A percentile compares a stretch with the other conserved stretches of the same genome.
These are phyloP conservation scores for Pythium folliculosum DNA, from an alignment of 352 stramenopile species.

Conservation along the genomic window DNA sequence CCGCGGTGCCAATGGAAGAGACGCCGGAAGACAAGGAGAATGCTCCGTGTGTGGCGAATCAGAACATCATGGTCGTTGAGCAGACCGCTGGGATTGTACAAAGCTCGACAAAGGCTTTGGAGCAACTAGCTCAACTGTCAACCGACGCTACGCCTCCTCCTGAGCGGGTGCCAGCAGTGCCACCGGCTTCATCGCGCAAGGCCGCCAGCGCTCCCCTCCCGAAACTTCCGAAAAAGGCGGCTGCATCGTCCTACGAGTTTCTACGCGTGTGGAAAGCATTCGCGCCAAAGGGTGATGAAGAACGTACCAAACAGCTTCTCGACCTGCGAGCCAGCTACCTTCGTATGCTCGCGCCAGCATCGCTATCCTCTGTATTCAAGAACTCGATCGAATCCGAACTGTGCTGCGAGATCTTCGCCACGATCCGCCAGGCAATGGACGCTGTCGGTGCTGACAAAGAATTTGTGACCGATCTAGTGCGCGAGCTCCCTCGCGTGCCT, in stretches of 20 bases:
- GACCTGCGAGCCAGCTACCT: conserved; percentile 56
- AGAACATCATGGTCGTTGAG: conserved; percentile 14
- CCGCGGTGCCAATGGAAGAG: background rate
- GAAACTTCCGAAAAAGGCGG: conserved; percentile 63
- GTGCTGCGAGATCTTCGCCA: conserved; percentile 57
- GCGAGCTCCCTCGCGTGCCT: conserved; percentile 47
- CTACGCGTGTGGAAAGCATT: conserved; percentile 77
- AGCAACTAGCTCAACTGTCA: background rate
- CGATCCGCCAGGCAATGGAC: conserved; percentile 34
- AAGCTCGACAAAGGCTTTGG: background rate
- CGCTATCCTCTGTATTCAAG: conserved; percentile 60
- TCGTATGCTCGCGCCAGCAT: conserved; percentile 35
- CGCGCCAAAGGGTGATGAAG: conserved; percentile 39
- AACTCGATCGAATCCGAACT: conserved; percentile 79
- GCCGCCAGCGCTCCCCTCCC: conserved; percentile 30
- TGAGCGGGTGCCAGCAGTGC: background rate
- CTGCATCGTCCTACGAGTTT: conserved; percentile 81
- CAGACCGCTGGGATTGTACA: background rate
- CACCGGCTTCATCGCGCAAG: too few species aligned
- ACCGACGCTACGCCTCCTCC: background rate
- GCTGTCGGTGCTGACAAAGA: conserved; percentile 12
- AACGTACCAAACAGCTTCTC: conserved; percentile 33
- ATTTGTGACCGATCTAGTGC: conserved; percentile 45
- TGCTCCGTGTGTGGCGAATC: background rate
- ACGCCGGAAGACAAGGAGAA: conserved; percentile 34